phyloP scores from a whole-genome alignment of 2,329 filamentous ascomycete genomes.

The Triangularia setosa region DNA sequence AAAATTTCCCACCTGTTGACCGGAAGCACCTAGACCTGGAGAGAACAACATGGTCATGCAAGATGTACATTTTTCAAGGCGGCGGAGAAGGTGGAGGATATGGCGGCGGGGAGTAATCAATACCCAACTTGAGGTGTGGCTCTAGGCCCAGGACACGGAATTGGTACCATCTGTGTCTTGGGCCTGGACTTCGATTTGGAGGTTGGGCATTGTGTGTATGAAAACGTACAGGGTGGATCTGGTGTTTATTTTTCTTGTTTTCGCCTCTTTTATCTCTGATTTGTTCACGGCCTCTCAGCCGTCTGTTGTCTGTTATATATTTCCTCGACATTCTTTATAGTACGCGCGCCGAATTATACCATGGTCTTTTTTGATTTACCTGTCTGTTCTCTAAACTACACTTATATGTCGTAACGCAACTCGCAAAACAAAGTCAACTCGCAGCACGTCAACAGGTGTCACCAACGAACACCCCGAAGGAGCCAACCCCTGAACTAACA shows the following conservation, averaged over 20 bases:
- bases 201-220: not conserved
- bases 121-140: not conserved
- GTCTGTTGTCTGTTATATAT: constrained; percentile 1
- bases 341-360: not conserved
- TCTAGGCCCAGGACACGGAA: not conserved
- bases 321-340: not conserved
- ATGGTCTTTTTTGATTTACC: not conserved
- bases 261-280: not conserved
- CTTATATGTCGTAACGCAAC: not conserved
- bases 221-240: not conserved
- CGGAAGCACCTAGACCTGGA: not conserved
- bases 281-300: not conserved
- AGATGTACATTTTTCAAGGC: not conserved
- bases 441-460: not conserved
- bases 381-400: not conserved
- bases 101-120: not conserved
- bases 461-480: not conserved
- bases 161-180: not conserved
- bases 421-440: not conserved
- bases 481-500: constrained; percentile 3
- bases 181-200: not conserved
- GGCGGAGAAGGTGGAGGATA: not conserved
- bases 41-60: not conserved
- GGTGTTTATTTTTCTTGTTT: not conserved
- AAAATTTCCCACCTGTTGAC: not conserved